Conservation (phyloP, 495 filamentous ascomycete genomes). For the Penicilliopsis zonata region DNA sequence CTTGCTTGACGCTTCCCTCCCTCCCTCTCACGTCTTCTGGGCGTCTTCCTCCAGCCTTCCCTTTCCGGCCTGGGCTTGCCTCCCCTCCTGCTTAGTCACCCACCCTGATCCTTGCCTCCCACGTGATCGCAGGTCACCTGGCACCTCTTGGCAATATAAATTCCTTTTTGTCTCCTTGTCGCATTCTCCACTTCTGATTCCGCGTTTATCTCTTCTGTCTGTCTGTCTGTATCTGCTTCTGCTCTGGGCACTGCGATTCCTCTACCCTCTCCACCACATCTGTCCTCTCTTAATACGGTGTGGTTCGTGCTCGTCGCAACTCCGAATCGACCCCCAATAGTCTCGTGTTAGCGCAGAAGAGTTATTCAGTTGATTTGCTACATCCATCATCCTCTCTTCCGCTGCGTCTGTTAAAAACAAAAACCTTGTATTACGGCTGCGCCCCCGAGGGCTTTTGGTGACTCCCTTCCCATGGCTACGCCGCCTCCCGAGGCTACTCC, state of each 20-base stretch:
- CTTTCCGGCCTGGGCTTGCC: slow-evolving; percentile 5
- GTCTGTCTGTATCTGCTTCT: slow-evolving; percentile 1
- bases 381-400: slow-evolving; percentile 3
- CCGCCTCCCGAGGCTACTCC: slow-evolving; percentile 34
- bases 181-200: slow-evolving; percentile 36
- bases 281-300: slow-evolving; percentile 16
- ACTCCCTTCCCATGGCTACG: slow-evolving; percentile 35
- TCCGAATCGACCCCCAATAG: slow-evolving; percentile 19
- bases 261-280: slow-evolving; percentile 6
- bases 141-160: slow-evolving; percentile 39
- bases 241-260: slow-evolving; percentile 4
- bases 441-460: slow-evolving; percentile 8
- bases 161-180: slow-evolving; percentile 20
- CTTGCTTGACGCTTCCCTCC: slow-evolving; percentile 9
- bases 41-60: slow-evolving; percentile 5
- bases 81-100: slow-evolving; percentile 11
- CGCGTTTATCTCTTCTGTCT: slow-evolving; percentile 11
- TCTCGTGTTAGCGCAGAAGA: slow-evolving; percentile 21
- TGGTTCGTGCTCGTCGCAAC: slow-evolving; percentile 11
- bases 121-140: slow-evolving; percentile 21
- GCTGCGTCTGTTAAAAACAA: slow-evolving; percentile 11
- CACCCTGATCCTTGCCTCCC: slow-evolving; percentile 12
- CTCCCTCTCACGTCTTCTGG: slow-evolving; percentile 2
- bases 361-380: slow-evolving; percentile 20
- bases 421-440: slow-evolving; percentile 18